Conservation (phyloP, 352 stramenopile genomes). For the Elongisporangium undulatum region DNA sequence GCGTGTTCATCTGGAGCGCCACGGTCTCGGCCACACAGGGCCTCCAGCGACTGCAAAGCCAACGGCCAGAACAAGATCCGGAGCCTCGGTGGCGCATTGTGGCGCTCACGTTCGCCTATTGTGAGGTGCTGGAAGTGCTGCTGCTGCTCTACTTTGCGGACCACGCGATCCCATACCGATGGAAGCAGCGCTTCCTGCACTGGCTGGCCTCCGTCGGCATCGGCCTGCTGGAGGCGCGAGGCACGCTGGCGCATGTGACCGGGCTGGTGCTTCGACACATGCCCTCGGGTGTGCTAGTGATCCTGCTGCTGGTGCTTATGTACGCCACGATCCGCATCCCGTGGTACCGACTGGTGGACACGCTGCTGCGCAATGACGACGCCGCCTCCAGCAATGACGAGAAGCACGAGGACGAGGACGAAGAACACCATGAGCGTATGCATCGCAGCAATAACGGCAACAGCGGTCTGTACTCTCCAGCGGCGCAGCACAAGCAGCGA, state of each 20-base stretch:
- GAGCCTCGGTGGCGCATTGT: slow-evolving; percentile 8
- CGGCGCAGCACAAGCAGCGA: background rate
- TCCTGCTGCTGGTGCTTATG: slow-evolving; percentile 34
- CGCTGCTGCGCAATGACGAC: background rate
- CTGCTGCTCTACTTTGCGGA: slow-evolving; percentile 55
- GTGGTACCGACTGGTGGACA: slow-evolving; percentile 31
- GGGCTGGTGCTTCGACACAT: slow-evolving; percentile 17
- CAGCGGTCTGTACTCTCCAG: background rate
- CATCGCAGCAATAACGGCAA: slow-evolving; percentile 3
- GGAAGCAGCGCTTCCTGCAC: slow-evolving; percentile 29
- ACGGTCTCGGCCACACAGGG: slow-evolving; percentile 23
- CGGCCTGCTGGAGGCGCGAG: slow-evolving; percentile 19
- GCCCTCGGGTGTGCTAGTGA: slow-evolving; percentile 22
- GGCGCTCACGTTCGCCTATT: slow-evolving; percentile 23
- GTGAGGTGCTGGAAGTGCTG: slow-evolving; percentile 47
- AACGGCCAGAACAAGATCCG: background rate
- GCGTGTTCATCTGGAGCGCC: slow-evolving; percentile 60
- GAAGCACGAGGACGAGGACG: slow-evolving; percentile 8
- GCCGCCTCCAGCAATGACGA: slow-evolving; percentile 4
- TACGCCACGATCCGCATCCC: slow-evolving; percentile 33
- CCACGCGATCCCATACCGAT: slow-evolving; percentile 34
- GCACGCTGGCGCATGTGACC: slow-evolving; percentile 14
- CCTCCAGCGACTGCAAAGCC: background rate
- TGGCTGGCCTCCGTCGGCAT: slow-evolving; percentile 27
- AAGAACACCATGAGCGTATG: slow-evolving; percentile 6